Conservation (phyloP, 2,329 filamentous ascomycete species). For the Penicillium sp. region DNA sequence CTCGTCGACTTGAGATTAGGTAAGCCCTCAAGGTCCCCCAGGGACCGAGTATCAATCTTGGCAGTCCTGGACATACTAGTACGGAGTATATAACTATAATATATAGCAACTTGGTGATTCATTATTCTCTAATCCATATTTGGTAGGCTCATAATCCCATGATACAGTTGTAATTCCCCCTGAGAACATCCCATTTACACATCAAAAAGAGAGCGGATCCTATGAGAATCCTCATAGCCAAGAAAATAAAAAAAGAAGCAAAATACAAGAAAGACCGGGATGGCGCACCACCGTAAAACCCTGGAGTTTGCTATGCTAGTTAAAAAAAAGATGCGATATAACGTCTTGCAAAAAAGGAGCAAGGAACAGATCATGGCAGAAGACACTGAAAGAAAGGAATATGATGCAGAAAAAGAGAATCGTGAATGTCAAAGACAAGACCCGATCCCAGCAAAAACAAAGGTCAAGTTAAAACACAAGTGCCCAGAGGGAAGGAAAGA, state of each 20-base stretch:
- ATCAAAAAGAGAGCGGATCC: not conserved
- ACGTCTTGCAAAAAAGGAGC: conserved; percentile 4
- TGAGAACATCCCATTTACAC: conserved; percentile 3
- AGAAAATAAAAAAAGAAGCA: conserved; percentile 9
- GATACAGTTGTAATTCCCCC: not conserved
- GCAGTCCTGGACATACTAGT: not conserved
- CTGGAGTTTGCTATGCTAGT: conserved; percentile 42
- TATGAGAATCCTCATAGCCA: not conserved
- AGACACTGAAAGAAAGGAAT: conserved; percentile 20
- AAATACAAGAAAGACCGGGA: conserved; percentile 22
- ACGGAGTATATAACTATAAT: not conserved
- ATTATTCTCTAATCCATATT: not conserved
- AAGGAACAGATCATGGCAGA: conserved; percentile 11
- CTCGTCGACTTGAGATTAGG: conserved; percentile 1
- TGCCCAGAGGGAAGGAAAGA: conserved; percentile 33
- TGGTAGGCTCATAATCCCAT: conserved; percentile 1
- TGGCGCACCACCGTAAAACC: conserved; percentile 23
- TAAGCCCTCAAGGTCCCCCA: not conserved
- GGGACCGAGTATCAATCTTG: not conserved
- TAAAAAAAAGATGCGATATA: conserved; percentile 27
- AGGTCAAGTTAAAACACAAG: conserved; percentile 26
- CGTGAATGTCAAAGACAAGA: conserved; percentile 13
- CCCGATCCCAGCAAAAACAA: conserved; percentile 17
- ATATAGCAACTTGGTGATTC: not conserved
- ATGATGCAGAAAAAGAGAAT: conserved; percentile 28